Conservation (phyloP, 2,329 filamentous ascomycete genomes). For the Leptographium procerum region DNA sequence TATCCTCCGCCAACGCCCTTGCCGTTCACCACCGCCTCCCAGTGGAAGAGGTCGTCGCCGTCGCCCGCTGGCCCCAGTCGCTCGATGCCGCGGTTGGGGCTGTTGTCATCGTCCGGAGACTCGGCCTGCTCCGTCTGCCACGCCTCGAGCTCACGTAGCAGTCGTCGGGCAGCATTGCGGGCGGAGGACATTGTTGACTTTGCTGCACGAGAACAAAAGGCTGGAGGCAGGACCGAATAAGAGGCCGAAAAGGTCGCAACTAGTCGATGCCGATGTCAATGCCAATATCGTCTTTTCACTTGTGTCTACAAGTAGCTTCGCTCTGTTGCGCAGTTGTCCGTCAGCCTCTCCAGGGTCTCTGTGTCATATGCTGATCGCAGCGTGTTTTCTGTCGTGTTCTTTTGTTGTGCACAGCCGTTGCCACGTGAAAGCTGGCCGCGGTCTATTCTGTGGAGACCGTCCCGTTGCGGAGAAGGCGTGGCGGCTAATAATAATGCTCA, state of each 20-base stretch:
- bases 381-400: neutral
- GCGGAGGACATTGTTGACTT: constrained; percentile 26
- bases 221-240: neutral
- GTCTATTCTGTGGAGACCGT: neutral
- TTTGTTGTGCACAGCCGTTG: neutral
- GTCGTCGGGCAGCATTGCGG: constrained; percentile 41
- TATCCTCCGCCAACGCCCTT: constrained; percentile 43
- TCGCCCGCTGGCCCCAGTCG: constrained; percentile 42
- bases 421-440: neutral
- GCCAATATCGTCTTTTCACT: neutral
- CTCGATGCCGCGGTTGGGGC: constrained; percentile 35
- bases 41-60: constrained; percentile 39
- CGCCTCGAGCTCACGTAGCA: constrained; percentile 45
- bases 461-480: no score
- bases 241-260: neutral
- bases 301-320: no score
- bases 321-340: neutral
- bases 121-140: constrained; percentile 40
- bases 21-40: constrained; percentile 52
- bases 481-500: no score
- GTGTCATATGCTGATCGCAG: neutral
- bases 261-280: neutral
- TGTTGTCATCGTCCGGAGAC: constrained; percentile 7
- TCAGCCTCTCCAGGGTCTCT: neutral
- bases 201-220: constrained; percentile 1